Conservation (phyloP, 2,329 filamentous ascomycete genomes). For the Monosporascus sp. region DNA sequence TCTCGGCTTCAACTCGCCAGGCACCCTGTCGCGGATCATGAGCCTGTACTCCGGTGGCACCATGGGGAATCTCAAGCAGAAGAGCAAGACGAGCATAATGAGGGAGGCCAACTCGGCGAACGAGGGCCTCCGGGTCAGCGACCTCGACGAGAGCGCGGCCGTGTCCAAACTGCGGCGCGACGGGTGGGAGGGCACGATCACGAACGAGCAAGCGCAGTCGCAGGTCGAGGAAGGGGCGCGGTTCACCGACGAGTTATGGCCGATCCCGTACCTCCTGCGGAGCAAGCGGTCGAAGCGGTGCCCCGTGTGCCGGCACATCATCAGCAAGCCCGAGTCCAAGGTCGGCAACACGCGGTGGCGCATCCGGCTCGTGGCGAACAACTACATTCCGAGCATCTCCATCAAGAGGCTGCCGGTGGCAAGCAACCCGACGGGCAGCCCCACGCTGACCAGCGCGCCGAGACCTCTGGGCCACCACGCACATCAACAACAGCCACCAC, state of each 20-base stretch:
- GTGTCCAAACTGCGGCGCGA: slow-evolving; percentile 53
- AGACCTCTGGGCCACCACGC: slow-evolving; percentile 25
- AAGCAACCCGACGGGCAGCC: slow-evolving; percentile 19
- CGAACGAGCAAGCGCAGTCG: slow-evolving; percentile 40
- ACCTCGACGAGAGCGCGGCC: slow-evolving; percentile 55
- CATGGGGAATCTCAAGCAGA: slow-evolving; percentile 57
- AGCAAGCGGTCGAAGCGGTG: slow-evolving; percentile 95
- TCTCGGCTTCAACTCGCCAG: slow-evolving; percentile 67
- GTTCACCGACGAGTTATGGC: slow-evolving; percentile 71
- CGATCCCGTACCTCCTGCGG: slow-evolving; percentile 74
- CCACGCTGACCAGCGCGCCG: slow-evolving; percentile 1
- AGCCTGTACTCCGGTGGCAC: slow-evolving; percentile 71
- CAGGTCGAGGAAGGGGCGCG: slow-evolving; percentile 48
- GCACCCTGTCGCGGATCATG: slow-evolving; percentile 83
- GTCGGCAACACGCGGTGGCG: slow-evolving; percentile 84
- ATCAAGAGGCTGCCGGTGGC: slow-evolving; percentile 52
- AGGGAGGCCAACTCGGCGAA: slow-evolving; percentile 66
- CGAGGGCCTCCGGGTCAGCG: slow-evolving; percentile 65
- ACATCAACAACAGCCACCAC: slow-evolving; percentile 21
- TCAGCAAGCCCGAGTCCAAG: slow-evolving; percentile 90
- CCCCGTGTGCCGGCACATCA: slow-evolving; percentile 86
- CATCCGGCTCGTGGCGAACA: slow-evolving; percentile 82
- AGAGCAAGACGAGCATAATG: slow-evolving; percentile 67
- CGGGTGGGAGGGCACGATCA: slow-evolving; percentile 60
- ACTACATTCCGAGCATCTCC: slow-evolving; percentile 78